Evolutionary conservation across 441 rosid species (phyloP), one percentile per base, ranked within the genome.

Genomic region (Breynia disticha): DNA sequence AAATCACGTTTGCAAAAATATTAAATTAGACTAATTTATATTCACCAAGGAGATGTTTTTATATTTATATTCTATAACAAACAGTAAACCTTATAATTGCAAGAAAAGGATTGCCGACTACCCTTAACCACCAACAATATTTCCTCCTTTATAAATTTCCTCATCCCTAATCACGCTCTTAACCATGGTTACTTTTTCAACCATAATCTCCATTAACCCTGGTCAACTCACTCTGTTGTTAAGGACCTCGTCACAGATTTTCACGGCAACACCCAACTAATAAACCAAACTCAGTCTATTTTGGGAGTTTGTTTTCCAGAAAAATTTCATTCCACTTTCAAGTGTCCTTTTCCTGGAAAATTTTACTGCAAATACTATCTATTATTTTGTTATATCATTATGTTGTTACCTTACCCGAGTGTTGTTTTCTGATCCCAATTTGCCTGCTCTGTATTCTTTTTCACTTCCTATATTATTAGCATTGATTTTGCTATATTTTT

Each of bases 381-480:
- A n/a, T n/a, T n/a, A n/a, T 24, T 24, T 3, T 24, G 3, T 24
- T 24, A 7, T 24, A 13, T 18, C 56, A 54, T 70, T 54, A 39
- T 39, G 12, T 61, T 35, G 50, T 69, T 55, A 56, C 66, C 45
- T 39, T 44, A 18, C 48, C 15, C 51, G 21, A 28, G 52, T 52
- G 60, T 48, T 53, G 59, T 67, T 52, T 64, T 62, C 39, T 66
- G 75, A 75, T 75, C 57, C 67, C 56, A 55, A 21, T 69, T 62
- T 66, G 54, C 46, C 74, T 38, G 83, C 76, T 81, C 67, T 68
- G 80, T 76, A 22, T 55, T 12, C 39, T 52, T 19, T 69, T 47
- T 60, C 62, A 55, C 48, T 54, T 58, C 47, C 5, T 58, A 19
- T 51, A 10, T 28, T 28, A 28, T 66, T 66, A 52, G 43, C 56